Evolutionary conservation across 2,329 filamentous ascomycete genomes (phyloP), one percentile per base, ranked within the genome.

Genomic region (Hymenoscyphus fraxineus): DNA sequence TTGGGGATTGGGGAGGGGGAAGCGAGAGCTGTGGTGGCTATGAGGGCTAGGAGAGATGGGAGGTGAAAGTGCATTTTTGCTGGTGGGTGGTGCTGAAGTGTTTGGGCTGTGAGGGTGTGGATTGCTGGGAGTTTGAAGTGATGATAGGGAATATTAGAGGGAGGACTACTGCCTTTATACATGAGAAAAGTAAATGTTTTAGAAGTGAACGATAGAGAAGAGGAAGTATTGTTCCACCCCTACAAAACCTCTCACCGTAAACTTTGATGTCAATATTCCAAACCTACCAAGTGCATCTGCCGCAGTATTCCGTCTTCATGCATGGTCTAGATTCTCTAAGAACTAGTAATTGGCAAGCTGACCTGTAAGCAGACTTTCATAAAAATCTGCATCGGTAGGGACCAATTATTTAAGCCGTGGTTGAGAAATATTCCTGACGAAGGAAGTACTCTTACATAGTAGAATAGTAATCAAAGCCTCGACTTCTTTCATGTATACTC

Each of bases 311-410:
- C 32, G 19, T 39, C 13, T 39, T 16, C 32, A 58, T 58, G 10
- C 32, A 39, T 35, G 16, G 6, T n/a, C 13, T 35, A 12, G 9
- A 35, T 39, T 31, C 12, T 10, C 39, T 58, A 39, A 31, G n/a
- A 19, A 31, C 32, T 51, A 51, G 10, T 2, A 12, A 51, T 13
- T 58, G 38, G 56, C 32, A 35, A 58, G 56, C 56, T 58, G 56
- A 58, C 56, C 38, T 39, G 56, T 58, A 58, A 35, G 56, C 56
- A 19, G 56, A 58, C 27, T 3, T 27, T 27, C n/a, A n/a, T 27
- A 2, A 27, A 27, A 27, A 27, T 0, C 1, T 27, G 27, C 27
- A 3, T 27, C 27, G 27, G n/a, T n/a, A n/a, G 27, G 27, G 2
- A 27, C 27, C 44, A 51, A 2, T 10, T 10, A 22, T 3, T 51